Evolutionary conservation across 2,329 filamentous ascomycete genomes (phyloP).

Genomic region (Cladophialophora chaetospira): DNA sequence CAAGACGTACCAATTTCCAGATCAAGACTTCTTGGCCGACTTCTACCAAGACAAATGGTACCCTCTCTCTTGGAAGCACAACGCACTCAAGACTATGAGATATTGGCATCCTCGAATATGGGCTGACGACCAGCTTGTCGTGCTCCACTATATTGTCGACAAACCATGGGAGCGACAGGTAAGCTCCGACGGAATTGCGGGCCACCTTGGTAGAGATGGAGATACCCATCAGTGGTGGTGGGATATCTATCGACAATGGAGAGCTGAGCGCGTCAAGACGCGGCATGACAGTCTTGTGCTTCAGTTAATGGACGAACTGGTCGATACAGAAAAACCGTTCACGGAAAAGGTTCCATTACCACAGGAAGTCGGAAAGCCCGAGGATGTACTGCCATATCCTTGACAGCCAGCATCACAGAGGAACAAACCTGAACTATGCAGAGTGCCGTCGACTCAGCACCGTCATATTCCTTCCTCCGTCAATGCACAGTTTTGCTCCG

Average conservation of each 20-base stretch:
- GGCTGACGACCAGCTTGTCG: slow-evolving; percentile 51
- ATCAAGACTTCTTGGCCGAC: slow-evolving; percentile 56
- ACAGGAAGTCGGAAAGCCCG: slow-evolving; percentile 24
- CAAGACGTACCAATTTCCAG: slow-evolving; percentile 52
- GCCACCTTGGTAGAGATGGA: slow-evolving; percentile 54
- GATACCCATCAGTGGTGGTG: slow-evolving; percentile 58
- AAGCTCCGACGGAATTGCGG: slow-evolving; percentile 46
- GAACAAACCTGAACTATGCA: no score
- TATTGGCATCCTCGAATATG: slow-evolving; percentile 57
- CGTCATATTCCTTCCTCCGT: no score
- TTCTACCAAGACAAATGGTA: slow-evolving; percentile 51
- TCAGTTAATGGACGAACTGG: slow-evolving; percentile 18
- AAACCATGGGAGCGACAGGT: slow-evolving; percentile 56
- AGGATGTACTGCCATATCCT: slow-evolving; percentile 31
- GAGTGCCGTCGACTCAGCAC: no score
- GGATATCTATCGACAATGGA: slow-evolving; percentile 49
- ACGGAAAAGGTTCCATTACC: slow-evolving; percentile 23
- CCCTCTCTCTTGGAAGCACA: slow-evolving; percentile 53
- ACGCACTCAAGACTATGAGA: slow-evolving; percentile 57
- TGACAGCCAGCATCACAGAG: no score
- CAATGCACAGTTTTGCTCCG: no score
- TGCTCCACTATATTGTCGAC: slow-evolving; percentile 58
- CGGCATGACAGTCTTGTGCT: slow-evolving; percentile 14
- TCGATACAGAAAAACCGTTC: slow-evolving; percentile 24
- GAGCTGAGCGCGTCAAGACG: slow-evolving; percentile 13